Evolutionary conservation across 257 asterid species (phyloP).

Genomic region (Nicotiana undulata): DNA sequence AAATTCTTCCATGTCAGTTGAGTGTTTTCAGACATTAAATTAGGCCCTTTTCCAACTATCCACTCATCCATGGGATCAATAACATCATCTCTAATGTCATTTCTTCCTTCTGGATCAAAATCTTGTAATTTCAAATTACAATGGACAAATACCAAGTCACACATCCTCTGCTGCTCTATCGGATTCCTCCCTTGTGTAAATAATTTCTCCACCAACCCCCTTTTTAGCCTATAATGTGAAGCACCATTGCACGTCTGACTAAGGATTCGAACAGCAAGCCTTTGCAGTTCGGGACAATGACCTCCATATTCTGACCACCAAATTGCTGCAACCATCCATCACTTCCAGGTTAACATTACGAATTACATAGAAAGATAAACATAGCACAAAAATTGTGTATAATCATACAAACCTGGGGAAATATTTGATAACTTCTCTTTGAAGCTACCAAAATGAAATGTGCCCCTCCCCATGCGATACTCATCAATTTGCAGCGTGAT

Average conservation of each 20-base stretch:
- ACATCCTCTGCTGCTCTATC: slow-evolving; percentile 23
- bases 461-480: slow-evolving; percentile 21
- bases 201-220: slow-evolving; percentile 30
- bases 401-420: slow-evolving; percentile 35
- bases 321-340: slow-evolving; percentile 27
- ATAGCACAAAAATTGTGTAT: background rate
- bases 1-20: slow-evolving; percentile 12
- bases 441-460: slow-evolving; percentile 19
- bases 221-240: slow-evolving; percentile 36
- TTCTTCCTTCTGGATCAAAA: slow-evolving; percentile 11
- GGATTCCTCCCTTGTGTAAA: slow-evolving; percentile 14
- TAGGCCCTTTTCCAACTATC: slow-evolving; percentile 10
- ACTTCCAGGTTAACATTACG: background rate
- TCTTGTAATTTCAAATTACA: slow-evolving; percentile 48
- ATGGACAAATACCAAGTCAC: slow-evolving; percentile 30
- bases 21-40: background rate
- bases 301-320: slow-evolving; percentile 61
- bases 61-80: slow-evolving; percentile 26
- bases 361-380: background rate
- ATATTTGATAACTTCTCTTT: slow-evolving; percentile 10
- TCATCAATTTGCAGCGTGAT: slow-evolving; percentile 26
- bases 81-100: slow-evolving; percentile 3
- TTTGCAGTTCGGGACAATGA: slow-evolving; percentile 48
- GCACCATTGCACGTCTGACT: slow-evolving; percentile 59
- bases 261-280: slow-evolving; percentile 37